Conservation (phyloP, 2,329 filamentous ascomycete genomes). For the Penicillium sp. region DNA sequence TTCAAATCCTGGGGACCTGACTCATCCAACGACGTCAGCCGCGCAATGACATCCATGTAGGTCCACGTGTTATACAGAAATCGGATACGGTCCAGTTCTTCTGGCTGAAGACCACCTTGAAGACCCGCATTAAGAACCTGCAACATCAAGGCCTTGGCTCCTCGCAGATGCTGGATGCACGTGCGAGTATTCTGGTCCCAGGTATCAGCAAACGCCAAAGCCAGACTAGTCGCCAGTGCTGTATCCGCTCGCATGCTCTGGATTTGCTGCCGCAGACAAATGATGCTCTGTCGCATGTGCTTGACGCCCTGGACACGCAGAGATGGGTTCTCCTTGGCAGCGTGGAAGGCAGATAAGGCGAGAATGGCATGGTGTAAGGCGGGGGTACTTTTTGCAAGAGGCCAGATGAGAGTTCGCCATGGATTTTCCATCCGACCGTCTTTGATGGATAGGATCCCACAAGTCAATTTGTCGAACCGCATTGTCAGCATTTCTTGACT, state of each 20-base stretch:
- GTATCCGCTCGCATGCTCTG: conserved; percentile 68
- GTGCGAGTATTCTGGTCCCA: conserved; percentile 74
- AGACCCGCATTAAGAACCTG: conserved; percentile 59
- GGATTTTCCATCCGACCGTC: conserved; percentile 73
- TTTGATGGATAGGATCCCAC: conserved; percentile 73
- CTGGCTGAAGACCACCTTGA: conserved; percentile 46
- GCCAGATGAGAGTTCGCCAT: conserved; percentile 74
- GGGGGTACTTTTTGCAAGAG: conserved; percentile 67
- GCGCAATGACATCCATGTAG: conserved; percentile 75
- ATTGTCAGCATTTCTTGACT: conserved; percentile 67
- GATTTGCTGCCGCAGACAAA: conserved; percentile 64
- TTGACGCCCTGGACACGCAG: conserved; percentile 69
- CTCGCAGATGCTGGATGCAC: conserved; percentile 72
- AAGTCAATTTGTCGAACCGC: conserved; percentile 70
- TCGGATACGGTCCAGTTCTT: conserved; percentile 62
- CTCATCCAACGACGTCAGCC: conserved; percentile 67
- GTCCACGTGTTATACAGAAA: conserved; percentile 76
- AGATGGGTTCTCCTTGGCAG: conserved; percentile 61
- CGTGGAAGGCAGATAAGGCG: conserved; percentile 73
- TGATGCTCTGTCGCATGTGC: conserved; percentile 70
- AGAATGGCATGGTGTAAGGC: conserved; percentile 72
- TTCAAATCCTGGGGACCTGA: conserved; percentile 59
- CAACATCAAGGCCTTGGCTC: conserved; percentile 68
- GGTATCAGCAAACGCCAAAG: conserved; percentile 71
- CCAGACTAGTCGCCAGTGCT: conserved; percentile 72